These are phyloP conservation scores for Backusella australiensis DNA, from an alignment of 192 early-diverging fungal genomes.

Conservation along the genomic window DNA sequence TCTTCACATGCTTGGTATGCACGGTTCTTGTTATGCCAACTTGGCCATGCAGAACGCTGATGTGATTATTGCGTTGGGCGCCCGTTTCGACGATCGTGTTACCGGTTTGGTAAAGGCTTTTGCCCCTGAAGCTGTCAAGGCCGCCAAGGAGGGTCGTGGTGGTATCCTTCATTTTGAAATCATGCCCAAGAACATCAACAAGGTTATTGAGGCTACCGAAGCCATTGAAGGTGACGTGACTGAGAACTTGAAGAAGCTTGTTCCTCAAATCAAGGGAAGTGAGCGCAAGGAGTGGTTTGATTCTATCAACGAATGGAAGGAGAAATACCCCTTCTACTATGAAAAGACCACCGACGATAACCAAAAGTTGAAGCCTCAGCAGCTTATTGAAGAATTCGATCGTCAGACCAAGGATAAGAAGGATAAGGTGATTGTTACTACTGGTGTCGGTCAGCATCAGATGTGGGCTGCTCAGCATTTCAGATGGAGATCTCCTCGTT, in stretches of 20 bases:
- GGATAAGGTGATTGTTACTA: conserved; percentile 92
- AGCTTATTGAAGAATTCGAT: conserved; percentile 90
- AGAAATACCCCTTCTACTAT: conserved; percentile 89
- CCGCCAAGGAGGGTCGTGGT: conserved; percentile 82
- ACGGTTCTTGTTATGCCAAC: conserved; percentile 96
- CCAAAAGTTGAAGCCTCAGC: conserved; percentile 85
- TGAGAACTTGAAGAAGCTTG: conserved; percentile 76
- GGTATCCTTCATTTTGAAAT: conserved; percentile 99
- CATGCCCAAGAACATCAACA: conserved; percentile 99
- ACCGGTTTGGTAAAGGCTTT: conserved; percentile 89
- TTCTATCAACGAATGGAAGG: conserved; percentile 83
- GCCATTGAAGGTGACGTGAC: conserved; percentile 96
- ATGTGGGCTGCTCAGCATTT: conserved; percentile 99
- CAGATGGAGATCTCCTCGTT: conserved; percentile 87
- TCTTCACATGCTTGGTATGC: conserved; percentile 99
- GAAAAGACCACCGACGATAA: conserved; percentile 57
- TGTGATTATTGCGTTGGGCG: conserved; percentile 91
- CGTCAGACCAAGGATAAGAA: conserved; percentile 79
- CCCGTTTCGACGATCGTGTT: conserved; percentile 98
- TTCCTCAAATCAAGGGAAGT: conserved; percentile 73
- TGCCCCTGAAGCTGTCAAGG: conserved; percentile 89
- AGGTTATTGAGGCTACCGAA: conserved; percentile 87
- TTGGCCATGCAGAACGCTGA: conserved; percentile 97
- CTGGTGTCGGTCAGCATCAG: conserved; percentile 98
- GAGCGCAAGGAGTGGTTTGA: conserved; percentile 85